These are phyloP conservation scores for Elsinoe fawcettii DNA, from an alignment of 2,329 filamentous ascomycete genomes.

Conservation along the genomic window DNA sequence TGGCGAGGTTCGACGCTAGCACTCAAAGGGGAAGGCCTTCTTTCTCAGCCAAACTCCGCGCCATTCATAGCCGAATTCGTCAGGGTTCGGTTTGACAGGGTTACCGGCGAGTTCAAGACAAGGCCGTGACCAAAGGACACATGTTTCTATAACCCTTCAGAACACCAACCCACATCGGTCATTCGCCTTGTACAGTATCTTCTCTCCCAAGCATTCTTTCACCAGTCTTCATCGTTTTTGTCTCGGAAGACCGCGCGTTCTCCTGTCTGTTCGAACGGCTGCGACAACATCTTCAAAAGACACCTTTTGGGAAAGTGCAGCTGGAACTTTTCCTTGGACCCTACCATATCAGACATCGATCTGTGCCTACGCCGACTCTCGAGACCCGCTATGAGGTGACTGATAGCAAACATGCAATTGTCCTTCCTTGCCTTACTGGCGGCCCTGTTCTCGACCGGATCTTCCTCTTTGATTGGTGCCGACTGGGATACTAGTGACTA, in stretches of 20 bases:
- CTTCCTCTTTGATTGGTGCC: conserved; percentile 19
- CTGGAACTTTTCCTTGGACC: background rate
- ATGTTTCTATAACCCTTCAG: background rate
- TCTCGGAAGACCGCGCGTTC: conserved; percentile 8
- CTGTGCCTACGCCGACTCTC: background rate
- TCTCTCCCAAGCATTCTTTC: background rate
- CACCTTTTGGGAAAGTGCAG: background rate
- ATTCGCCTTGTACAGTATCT: background rate
- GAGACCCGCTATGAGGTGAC: background rate
- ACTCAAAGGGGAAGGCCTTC: background rate
- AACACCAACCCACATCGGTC: background rate
- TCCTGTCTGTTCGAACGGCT: conserved; percentile 8
- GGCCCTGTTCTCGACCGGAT: conserved; percentile 5
- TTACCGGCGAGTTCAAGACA: background rate
- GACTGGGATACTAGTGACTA: conserved; percentile 74
- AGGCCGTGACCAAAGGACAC: background rate
- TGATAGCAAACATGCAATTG: background rate
- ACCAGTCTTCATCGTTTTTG: background rate
- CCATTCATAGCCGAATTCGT: conserved; percentile 8
- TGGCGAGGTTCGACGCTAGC: background rate
- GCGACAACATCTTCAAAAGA: conserved; percentile 6
- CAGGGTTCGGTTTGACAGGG: background rate
- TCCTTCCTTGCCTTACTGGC: conserved; percentile 8
- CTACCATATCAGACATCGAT: background rate
- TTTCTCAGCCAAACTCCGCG: background rate